phyloP scores from a whole-genome alignment of 2,329 filamentous ascomycete genomes.

The Claviceps africana region DNA sequence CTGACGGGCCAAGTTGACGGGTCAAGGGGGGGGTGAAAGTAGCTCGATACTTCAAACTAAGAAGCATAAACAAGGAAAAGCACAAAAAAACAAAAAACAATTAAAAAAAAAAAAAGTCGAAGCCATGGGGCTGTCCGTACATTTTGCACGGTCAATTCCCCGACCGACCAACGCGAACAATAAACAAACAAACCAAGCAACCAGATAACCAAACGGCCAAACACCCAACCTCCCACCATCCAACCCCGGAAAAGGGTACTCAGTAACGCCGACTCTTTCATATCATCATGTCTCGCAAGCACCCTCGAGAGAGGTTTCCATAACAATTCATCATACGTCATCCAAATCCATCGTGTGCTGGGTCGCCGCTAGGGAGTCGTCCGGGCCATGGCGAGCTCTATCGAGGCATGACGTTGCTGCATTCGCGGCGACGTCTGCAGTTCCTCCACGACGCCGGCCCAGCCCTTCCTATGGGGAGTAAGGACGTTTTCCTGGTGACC shows the following conservation, averaged over 20 bases:
- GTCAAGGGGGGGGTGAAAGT: constrained; percentile 6
- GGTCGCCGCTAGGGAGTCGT: constrained; percentile 9
- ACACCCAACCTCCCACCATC: not conserved
- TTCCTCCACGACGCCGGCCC: constrained; percentile 50
- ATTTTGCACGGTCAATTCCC: not conserved
- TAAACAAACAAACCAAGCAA: no score
- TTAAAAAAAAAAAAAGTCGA: not conserved
- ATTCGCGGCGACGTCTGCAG: constrained; percentile 46
- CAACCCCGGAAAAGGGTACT: not conserved
- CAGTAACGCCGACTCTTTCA: constrained; percentile 7
- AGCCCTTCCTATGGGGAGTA: constrained; percentile 37
- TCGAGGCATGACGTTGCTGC: constrained; percentile 47
- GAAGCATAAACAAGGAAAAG: not conserved
- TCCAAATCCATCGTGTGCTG: no score
- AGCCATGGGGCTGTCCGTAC: not conserved
- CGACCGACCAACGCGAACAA: no score
- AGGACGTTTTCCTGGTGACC: constrained; percentile 36
- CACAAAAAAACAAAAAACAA: no score
- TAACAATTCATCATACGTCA: constrained; percentile 3
- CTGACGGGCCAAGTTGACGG: constrained; percentile 4
- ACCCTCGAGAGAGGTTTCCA: not conserved
- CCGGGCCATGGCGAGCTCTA: constrained; percentile 41
- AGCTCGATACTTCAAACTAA: constrained; percentile 8
- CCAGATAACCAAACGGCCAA: not conserved
- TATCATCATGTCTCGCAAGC: constrained; percentile 15